Base-by-base conservation (phyloP, 1,284 basidiomycete genomes). In the Boletus mariae region DNA sequence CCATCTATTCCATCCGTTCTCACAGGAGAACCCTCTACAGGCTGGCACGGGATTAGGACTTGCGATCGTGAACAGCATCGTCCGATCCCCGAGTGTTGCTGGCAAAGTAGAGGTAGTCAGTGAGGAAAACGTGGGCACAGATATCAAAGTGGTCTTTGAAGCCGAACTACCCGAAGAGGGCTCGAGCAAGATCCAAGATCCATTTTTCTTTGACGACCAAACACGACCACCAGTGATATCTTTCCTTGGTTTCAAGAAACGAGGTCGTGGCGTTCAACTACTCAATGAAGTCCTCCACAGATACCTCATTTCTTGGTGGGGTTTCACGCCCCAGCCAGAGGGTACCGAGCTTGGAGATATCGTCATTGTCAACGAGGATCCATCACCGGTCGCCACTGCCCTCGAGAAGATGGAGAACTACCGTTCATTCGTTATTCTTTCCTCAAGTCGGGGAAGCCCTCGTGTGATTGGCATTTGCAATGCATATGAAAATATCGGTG, bases 1-100 rank as follows among this genome's bases (percentile, higher is more conserved):
- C 61, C 93, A 97, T 72, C 78, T 98, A 3, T 98, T 98, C 75
- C 94, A 97, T 63, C 95, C 95, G 0, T 98, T 98, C 73, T 94
- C 94, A 1, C 95, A 98, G 74, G 90, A 92, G 69, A 93, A 94
- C 62, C 90, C 92, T 1, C 69, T 93, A 9, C 93, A 96, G 64
- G 88, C 93, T 2, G 95, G 95, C 1, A 98, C 95, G 1, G 95
- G 95, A 15, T 80, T 98, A 3, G 95, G 95, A n/a, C 83, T 98
- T 23, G 94, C 95, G 23, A 98, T 98, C 61, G 95, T 98, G 67
- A 94, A 92, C 75, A 94, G 89, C 61, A 94, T 94, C 54, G 84
- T 96, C 31, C 85, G 85, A 25, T 93, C 92, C 12, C 87, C 92
- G 37, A 89, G 87, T 53, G 84, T 97, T 53, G 83, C 87, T 47